A percentile compares a stretch with the other conserved stretches of the same genome.
phyloP scores from a whole-genome alignment of 176 grass and related monocot genomes.

The Triticum urartu region DNA sequence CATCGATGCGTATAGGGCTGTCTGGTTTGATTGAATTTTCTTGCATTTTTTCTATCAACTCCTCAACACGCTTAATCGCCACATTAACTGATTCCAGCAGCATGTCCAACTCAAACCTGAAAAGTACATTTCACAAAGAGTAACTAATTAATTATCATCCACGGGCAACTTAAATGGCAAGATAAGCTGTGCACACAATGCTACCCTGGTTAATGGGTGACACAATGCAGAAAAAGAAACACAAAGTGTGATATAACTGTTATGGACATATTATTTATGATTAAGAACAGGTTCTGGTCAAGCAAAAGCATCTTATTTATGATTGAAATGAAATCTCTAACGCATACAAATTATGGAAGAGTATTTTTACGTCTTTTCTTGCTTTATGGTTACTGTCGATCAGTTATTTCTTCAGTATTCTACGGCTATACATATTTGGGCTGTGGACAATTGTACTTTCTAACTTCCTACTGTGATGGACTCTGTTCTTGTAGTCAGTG shows the following conservation, averaged over 20 bases:
- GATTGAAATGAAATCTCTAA: background rate
- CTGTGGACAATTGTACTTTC: background rate
- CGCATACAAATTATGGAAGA: background rate
- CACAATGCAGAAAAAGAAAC: constrained; percentile 17
- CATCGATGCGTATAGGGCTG: constrained; percentile 57
- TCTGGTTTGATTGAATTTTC: constrained; percentile 69
- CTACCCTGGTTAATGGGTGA: background rate
- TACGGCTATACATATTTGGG: background rate
- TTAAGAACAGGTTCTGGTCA: background rate
- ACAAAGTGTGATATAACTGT: constrained; percentile 3
- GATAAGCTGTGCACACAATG: background rate
- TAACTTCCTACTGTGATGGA: background rate
- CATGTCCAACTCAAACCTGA: constrained; percentile 90
- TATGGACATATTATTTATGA: background rate
- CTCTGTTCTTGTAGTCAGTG: background rate
- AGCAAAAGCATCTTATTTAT: background rate
- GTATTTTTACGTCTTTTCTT: background rate
- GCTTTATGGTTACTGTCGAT: background rate
- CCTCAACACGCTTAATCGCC: constrained; percentile 60
- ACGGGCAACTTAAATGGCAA: constrained; percentile 4
- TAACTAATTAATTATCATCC: constrained; percentile 29
- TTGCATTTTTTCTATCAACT: constrained; percentile 70
- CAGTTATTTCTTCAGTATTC: background rate
- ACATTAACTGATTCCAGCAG: constrained; percentile 78
- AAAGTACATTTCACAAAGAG: background rate